Evolutionary conservation across 2,329 filamentous ascomycete species (phyloP).

Genomic region (Fonsecaea monophora): DNA sequence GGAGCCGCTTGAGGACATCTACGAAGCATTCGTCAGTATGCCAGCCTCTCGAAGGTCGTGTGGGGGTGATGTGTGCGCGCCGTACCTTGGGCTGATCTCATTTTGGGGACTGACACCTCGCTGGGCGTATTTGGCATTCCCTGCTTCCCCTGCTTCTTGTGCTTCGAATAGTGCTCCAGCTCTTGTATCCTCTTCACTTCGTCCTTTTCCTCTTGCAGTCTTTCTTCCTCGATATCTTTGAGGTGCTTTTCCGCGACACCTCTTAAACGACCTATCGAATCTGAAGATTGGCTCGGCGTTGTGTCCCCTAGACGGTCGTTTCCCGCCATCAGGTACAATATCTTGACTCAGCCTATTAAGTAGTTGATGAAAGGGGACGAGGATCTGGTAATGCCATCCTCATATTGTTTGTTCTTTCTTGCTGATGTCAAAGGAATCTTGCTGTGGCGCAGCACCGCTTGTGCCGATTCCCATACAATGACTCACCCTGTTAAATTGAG

Average conservation of each 20-base stretch:
- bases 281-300: not conserved
- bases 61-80: not conserved
- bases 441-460: slow-evolving; percentile 4
- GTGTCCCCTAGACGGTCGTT: not conserved
- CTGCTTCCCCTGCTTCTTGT: slow-evolving; percentile 19
- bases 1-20: slow-evolving; percentile 58
- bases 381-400: not conserved
- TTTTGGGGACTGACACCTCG: slow-evolving; percentile 21
- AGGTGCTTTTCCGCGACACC: slow-evolving; percentile 32
- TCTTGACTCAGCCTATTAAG: not conserved
- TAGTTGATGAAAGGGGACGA: not conserved
- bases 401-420: not conserved
- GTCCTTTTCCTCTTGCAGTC: slow-evolving; percentile 26
- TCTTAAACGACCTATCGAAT: slow-evolving; percentile 24
- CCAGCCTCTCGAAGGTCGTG: not conserved
- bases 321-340: slow-evolving; percentile 17
- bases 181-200: slow-evolving; percentile 23
- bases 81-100: slow-evolving; percentile 31
- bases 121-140: not conserved
- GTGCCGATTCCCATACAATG: not conserved
- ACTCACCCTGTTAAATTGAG: not conserved
- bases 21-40: slow-evolving; percentile 6
- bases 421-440: not conserved
- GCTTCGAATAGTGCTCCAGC: slow-evolving; percentile 31
- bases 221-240: slow-evolving; percentile 29